Base-by-base conservation (phyloP, 768 basidiomycete species). In the Amyloporia xantha region DNA sequence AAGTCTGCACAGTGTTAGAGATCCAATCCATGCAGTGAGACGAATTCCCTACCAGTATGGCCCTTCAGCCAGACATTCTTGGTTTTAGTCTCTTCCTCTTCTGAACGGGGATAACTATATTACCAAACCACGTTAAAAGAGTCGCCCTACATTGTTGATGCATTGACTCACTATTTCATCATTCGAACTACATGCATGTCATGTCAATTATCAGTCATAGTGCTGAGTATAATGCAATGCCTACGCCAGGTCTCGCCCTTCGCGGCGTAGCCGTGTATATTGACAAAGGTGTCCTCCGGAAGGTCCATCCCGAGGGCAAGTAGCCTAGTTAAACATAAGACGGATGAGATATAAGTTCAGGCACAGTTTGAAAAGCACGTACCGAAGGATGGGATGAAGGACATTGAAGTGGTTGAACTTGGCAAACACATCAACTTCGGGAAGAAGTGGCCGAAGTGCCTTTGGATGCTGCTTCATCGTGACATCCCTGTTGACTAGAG, bases 361-460 rank as follows among this genome's bases (percentile, higher is more conserved):
- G 25, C 19, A 41, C 5, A 66, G 23, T 9, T 35, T n/a, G n/a
- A n/a, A n/a, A n/a, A n/a, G n/a, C n/a, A 44, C 54, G 19, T 25
- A 73, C 73, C 70, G 65, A 19, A 79, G 59, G 27, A 76, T 61
- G 1, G 73, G 71, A 53, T 73, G 67, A 5, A 82, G 54, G 17
- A 82, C 66, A 7, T 74, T 65, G 35, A 70, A 62, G 53, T 81
- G 78, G 38, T 72, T 78, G 45, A 74, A 66, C 41, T 66, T 64
- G 20, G 69, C 64, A 45, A 82, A 81, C 0, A 63, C 67, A 15
- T 69, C 65, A 23, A 82, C 71, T 51, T 82, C 78, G 2, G 73
- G 71, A 1, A 81, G 60, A 44, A 76, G 73, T 7, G 79, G 76
- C 7, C 73, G 68, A 23, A 83, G 47, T 0, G 68, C 66, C 27